Percentiles rank a stretch among this genome's conserved stretches.
Evolutionary conservation across 1,139 yeast genomes (phyloP).

Genomic region (Debaryomycetaceae sp.): DNA sequence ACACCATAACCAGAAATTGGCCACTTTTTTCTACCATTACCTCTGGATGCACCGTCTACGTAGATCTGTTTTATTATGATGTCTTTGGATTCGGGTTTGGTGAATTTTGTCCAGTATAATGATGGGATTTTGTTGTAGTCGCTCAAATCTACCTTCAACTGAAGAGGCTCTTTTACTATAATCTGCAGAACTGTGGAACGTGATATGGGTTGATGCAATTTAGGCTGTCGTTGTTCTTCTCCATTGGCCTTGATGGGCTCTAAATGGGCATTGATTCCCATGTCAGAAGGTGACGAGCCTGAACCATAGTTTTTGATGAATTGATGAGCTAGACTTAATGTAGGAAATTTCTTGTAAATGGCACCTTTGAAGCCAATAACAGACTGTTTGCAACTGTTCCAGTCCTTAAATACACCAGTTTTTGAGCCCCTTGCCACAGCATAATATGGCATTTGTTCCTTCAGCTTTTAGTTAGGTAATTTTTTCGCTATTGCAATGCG

Average conservation of each 20-base stretch:
- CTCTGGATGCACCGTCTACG: constrained; percentile 71
- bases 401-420: constrained; percentile 49
- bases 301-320: constrained; percentile 5
- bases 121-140: background rate
- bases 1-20: constrained; percentile 70
- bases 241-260: background rate
- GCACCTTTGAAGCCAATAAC: constrained; percentile 57
- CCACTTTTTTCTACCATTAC: constrained; percentile 45
- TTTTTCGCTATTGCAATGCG: no score
- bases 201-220: background rate
- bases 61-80: constrained; percentile 29
- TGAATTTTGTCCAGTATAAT: background rate
- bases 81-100: background rate
- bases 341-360: constrained; percentile 49
- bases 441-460: constrained; percentile 32
- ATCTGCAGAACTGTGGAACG: background rate
- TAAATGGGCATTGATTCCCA: background rate
- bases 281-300: background rate
- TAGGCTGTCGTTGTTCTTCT: background rate
- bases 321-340: constrained; percentile 12
- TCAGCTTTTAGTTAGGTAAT: background rate
- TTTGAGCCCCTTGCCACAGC: constrained; percentile 60
- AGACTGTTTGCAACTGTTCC: constrained; percentile 49
- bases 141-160: background rate
- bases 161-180: background rate